A percentile compares a stretch with the other conserved stretches of the same genome.
These are phyloP conservation scores for Calycina herbarum DNA, from an alignment of 2,329 filamentous ascomycete species.

Conservation along the genomic window DNA sequence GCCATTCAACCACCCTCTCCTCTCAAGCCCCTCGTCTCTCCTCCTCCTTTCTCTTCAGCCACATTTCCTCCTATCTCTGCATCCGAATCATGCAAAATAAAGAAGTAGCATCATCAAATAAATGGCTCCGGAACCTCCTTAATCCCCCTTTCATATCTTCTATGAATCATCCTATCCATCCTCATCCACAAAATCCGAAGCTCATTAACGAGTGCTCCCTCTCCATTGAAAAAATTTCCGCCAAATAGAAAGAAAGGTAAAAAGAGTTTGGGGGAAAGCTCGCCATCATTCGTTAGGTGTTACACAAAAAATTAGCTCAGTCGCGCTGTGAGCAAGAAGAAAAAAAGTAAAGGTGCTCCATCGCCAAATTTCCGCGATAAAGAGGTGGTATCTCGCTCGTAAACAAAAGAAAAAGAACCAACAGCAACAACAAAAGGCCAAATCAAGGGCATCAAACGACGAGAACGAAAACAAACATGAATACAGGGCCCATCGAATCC, in stretches of 20 bases:
- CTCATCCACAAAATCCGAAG: neutral
- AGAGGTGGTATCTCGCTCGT: conserved; percentile 5
- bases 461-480: neutral
- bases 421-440: neutral
- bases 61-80: neutral
- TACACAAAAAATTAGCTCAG: neutral
- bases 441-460: neutral
- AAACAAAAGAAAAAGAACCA: conserved; percentile 1
- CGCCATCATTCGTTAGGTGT: neutral
- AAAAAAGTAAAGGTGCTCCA: neutral
- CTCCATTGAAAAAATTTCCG: neutral
- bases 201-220: neutral
- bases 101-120: neutral
- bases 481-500: neutral
- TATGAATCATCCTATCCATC: neutral
- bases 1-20: neutral
- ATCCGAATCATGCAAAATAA: conserved; percentile 1
- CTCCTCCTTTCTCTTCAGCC: neutral
- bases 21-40: neutral
- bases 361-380: neutral
- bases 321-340: neutral
- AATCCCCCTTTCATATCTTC: neutral
- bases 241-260: neutral
- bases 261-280: neutral
- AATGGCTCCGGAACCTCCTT: neutral